phyloP scores from a whole-genome alignment of 805 yeast species.

The Nakazawaea populi region DNA sequence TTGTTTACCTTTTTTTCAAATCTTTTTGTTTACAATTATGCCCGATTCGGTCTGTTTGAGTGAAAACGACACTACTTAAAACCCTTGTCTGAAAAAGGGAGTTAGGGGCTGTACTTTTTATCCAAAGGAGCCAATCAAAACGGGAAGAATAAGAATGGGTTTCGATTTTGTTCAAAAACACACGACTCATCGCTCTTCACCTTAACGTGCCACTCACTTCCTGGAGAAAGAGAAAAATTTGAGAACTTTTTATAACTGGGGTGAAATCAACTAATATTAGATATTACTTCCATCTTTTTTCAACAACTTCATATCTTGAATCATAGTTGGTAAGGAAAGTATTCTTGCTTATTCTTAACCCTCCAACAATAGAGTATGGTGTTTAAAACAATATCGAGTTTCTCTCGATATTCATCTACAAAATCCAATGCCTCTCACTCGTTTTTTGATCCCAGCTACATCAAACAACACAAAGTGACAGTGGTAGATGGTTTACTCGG shows the following conservation, averaged over 20 bases:
- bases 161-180: background rate
- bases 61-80: too few species aligned
- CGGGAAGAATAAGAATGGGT: background rate
- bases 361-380: slow-evolving; percentile 15
- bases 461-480: slow-evolving; percentile 21
- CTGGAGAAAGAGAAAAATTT: too few species aligned
- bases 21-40: background rate
- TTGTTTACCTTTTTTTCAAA: background rate
- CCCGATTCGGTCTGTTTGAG: background rate
- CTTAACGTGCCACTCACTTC: background rate
- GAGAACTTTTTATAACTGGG: too few species aligned
- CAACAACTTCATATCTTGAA: too few species aligned
- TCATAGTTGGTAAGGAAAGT: too few species aligned
- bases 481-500: slow-evolving; percentile 22
- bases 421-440: slow-evolving; percentile 18
- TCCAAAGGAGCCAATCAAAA: background rate
- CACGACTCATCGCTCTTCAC: slow-evolving; percentile 1
- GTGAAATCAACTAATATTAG: too few species aligned
- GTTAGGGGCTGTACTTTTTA: too few species aligned
- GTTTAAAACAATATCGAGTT: slow-evolving; percentile 22
- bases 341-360: too few species aligned
- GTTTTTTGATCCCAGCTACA: slow-evolving; percentile 30
- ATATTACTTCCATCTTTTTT: too few species aligned
- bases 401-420: slow-evolving; percentile 17
- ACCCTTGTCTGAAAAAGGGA: too few species aligned